These are phyloP conservation scores for Protostelium mycophagum DNA, from an alignment of 78 protist species.

Conservation along the genomic window DNA sequence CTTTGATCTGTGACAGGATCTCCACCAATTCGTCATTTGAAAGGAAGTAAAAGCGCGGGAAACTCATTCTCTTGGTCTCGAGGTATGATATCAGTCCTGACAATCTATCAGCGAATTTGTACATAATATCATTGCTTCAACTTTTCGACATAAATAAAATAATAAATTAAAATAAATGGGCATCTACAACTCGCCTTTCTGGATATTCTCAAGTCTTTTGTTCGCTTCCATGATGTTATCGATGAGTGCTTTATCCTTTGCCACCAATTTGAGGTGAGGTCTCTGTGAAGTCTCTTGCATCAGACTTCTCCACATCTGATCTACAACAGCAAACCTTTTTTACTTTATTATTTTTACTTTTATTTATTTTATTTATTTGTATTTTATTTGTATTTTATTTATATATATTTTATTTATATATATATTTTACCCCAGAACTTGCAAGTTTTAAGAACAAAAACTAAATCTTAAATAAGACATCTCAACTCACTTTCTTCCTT, in stretches of 20 bases:
- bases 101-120: constrained; percentile 82
- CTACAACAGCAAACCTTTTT: constrained; percentile 49
- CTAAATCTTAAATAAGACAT: no score
- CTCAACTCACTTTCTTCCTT: constrained; percentile 5
- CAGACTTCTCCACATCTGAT: constrained; percentile 41
- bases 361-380: no score
- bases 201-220: constrained; percentile 42
- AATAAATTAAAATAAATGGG: no score
- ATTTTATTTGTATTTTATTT: no score
- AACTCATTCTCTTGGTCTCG: constrained; percentile 90
- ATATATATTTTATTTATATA: no score
- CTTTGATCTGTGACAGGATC: constrained; percentile 90
- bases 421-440: no score
- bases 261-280: constrained; percentile 33
- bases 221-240: constrained; percentile 30
- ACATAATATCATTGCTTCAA: constrained; percentile 77
- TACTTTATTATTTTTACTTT: background rate
- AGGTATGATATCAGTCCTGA: constrained; percentile 92
- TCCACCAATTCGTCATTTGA: constrained; percentile 98
- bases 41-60: constrained; percentile 98
- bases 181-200: no score
- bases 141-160: no score
- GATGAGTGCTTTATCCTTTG: constrained; percentile 18
- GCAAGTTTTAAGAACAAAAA: no score
- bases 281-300: constrained; percentile 26